phyloP scores from a whole-genome alignment of 768 basidiomycete genomes.

The Myochromella boudieri region DNA sequence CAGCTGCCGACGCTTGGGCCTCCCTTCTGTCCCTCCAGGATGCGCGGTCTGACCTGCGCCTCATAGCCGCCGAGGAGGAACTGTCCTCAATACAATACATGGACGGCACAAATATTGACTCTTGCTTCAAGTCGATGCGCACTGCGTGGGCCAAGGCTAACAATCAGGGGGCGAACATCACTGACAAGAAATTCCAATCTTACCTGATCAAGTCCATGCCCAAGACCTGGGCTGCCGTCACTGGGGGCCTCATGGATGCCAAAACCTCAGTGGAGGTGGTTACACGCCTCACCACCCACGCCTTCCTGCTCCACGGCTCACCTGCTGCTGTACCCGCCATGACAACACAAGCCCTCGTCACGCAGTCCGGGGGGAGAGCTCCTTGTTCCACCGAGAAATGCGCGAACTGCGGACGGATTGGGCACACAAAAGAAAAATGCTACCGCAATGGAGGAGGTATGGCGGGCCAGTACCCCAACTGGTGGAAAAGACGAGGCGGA shows the following conservation, averaged over 20 bases:
- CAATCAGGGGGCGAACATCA: background rate
- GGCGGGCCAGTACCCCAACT: slow-evolving; percentile 1
- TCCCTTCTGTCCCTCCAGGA: background rate
- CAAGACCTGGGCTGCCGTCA: background rate
- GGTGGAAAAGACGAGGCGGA: background rate
- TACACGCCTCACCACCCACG: slow-evolving; percentile 1
- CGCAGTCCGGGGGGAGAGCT: background rate
- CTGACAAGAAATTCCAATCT: background rate
- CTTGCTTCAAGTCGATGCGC: background rate
- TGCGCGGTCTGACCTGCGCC: background rate
- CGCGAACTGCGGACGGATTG: background rate
- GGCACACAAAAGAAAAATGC: background rate
- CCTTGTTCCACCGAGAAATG: background rate
- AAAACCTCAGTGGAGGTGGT: background rate
- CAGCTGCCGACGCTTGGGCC: background rate
- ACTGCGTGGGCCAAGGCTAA: background rate
- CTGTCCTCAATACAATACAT: background rate
- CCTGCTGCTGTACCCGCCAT: background rate
- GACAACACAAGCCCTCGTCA: background rate
- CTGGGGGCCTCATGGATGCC: background rate
- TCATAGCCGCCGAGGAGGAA: slow-evolving; percentile 1
- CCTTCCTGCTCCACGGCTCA: background rate
- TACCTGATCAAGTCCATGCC: background rate
- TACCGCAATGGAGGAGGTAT: background rate
- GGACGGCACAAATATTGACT: background rate